Conservation (phyloP, 2,329 filamentous ascomycete species). For the Geosmithia putterillii region DNA sequence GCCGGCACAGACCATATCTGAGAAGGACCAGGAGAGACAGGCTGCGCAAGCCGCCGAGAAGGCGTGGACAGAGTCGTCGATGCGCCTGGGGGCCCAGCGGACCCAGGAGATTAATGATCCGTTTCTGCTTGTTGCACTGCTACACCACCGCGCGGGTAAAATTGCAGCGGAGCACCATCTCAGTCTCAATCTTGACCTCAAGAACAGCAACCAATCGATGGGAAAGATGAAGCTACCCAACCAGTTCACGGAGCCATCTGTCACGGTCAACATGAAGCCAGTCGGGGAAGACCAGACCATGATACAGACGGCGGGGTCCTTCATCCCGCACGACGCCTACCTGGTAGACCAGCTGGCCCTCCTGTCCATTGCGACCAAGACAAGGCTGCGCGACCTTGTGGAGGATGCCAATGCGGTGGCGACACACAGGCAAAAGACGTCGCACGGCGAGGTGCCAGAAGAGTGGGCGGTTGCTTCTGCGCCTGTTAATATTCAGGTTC, state of each 20-base stretch:
- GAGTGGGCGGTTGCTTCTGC: constrained; percentile 65
- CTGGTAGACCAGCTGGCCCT: constrained; percentile 75
- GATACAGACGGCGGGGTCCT: constrained; percentile 52
- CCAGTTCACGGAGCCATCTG: constrained; percentile 35
- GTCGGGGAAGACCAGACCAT: constrained; percentile 48
- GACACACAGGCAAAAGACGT: constrained; percentile 59
- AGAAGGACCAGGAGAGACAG: constrained; percentile 47
- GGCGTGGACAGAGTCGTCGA: constrained; percentile 54
- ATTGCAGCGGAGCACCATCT: constrained; percentile 47
- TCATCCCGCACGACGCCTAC: constrained; percentile 62
- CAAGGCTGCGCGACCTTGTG: constrained; percentile 62
- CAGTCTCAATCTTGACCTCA: constrained; percentile 41
- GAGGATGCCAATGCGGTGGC: constrained; percentile 66
- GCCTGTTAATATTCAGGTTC: constrained; percentile 28
- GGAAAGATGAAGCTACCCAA: constrained; percentile 36
- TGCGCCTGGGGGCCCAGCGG: constrained; percentile 42
- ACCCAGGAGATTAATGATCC: constrained; percentile 62
- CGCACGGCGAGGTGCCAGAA: constrained; percentile 65
- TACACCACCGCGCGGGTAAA: constrained; percentile 45
- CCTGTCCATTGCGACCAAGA: constrained; percentile 71
- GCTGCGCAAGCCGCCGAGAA: constrained; percentile 53
- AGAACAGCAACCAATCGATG: constrained; percentile 28
- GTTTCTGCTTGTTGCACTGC: constrained; percentile 55
- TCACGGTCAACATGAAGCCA: constrained; percentile 40
- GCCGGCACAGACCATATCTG: constrained; percentile 31